These are phyloP conservation scores for Marasmius fiardii DNA, from an alignment of 1,284 basidiomycete species.

Conservation along the genomic window DNA sequence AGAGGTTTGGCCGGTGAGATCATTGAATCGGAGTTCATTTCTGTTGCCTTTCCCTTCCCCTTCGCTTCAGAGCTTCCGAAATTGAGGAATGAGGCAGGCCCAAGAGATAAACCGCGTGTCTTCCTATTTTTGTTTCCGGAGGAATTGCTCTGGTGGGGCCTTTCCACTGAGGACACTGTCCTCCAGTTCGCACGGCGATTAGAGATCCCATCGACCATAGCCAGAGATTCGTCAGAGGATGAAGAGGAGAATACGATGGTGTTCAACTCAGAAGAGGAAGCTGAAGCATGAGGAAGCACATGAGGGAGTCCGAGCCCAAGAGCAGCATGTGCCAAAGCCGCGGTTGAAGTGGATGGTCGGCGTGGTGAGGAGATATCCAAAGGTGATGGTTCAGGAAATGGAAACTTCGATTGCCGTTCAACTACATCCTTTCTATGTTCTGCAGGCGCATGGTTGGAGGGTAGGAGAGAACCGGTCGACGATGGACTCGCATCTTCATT, in stretches of 20 bases:
- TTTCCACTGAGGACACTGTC: constrained; percentile 5
- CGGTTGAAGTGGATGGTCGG: constrained; percentile 32
- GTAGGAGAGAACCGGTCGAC: constrained; percentile 13
- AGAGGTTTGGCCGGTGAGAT: constrained; percentile 33
- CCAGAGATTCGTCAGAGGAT: constrained; percentile 18
- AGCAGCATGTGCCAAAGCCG: constrained; percentile 52
- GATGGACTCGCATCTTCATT: constrained; percentile 18
- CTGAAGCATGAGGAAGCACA: constrained; percentile 41
- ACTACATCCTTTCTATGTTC: constrained; percentile 10
- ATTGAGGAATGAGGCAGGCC: constrained; percentile 35
- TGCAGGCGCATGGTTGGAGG: constrained; percentile 8
- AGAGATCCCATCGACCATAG: not conserved
- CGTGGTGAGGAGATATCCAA: constrained; percentile 13
- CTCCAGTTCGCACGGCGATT: constrained; percentile 3
- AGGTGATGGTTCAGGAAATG: constrained; percentile 6
- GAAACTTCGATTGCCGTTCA: constrained; percentile 9
- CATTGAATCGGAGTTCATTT: constrained; percentile 16
- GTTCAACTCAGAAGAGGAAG: constrained; percentile 41
- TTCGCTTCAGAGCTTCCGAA: constrained; percentile 36
- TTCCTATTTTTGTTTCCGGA: not conserved
- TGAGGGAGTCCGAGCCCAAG: constrained; percentile 56
- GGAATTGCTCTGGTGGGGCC: not conserved
- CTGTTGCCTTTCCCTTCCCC: constrained; percentile 41
- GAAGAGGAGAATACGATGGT: constrained; percentile 33
- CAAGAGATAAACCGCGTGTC: constrained; percentile 40